Percentiles rank a stretch among this genome's conserved stretches.
These are phyloP conservation scores for Amauroascus verrucosus DNA, from an alignment of 2,329 filamentous ascomycete genomes.

Conservation along the genomic window DNA sequence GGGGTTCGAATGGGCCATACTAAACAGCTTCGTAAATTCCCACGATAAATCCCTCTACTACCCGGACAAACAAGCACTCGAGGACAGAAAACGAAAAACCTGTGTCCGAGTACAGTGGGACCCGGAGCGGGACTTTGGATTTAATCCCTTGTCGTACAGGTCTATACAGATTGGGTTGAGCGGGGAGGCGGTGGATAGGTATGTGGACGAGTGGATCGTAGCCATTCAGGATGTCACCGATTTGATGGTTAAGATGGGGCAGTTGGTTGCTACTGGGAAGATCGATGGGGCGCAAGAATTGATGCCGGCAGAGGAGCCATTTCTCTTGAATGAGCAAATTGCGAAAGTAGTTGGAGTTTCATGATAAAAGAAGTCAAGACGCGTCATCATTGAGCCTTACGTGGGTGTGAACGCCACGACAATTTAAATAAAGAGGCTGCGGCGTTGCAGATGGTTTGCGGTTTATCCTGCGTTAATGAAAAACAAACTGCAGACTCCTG, in stretches of 20 bases:
- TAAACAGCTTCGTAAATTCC: constrained; percentile 25
- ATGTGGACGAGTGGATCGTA: constrained; percentile 44
- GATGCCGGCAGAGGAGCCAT: constrained; percentile 14
- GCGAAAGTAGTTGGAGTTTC: constrained; percentile 13
- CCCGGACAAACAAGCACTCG: constrained; percentile 18
- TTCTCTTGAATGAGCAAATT: constrained; percentile 12
- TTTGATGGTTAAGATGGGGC: constrained; percentile 41
- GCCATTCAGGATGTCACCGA: constrained; percentile 51
- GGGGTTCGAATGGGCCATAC: constrained; percentile 42
- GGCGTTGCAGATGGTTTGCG: no score
- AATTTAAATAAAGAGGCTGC: not conserved
- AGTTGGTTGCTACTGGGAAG: constrained; percentile 34
- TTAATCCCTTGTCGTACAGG: constrained; percentile 41
- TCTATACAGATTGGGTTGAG: constrained; percentile 56
- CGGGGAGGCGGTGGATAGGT: constrained; percentile 36
- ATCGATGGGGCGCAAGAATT: constrained; percentile 24
- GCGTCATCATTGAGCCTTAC: not conserved
- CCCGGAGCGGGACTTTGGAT: constrained; percentile 44
- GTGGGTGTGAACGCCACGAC: not conserved
- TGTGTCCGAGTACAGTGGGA: constrained; percentile 54
- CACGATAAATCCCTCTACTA: constrained; percentile 10
- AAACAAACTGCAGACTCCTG: no score
- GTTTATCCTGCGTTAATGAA: no score
- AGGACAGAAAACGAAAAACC: constrained; percentile 15
- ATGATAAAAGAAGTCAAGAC: not conserved